These are phyloP conservation scores for Rhododendron kiyosumense DNA, from an alignment of 148 eudicot genomes.

Conservation along the genomic window DNA sequence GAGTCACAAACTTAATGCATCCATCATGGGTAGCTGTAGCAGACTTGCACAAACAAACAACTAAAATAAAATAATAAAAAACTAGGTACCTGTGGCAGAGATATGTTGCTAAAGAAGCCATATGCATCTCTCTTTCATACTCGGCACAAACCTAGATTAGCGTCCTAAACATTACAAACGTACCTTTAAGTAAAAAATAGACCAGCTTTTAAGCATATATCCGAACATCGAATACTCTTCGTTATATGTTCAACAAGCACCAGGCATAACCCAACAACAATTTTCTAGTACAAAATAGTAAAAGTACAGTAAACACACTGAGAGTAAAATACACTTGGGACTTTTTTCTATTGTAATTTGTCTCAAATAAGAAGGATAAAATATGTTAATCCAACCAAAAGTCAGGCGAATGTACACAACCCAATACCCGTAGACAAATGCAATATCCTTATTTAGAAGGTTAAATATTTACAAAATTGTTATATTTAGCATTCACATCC, in stretches of 20 bases:
- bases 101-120: neutral
- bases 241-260: neutral
- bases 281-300: neutral
- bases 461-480: neutral
- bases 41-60: neutral
- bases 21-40: neutral
- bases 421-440: neutral
- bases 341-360: neutral
- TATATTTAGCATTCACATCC: neutral
- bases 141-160: neutral
- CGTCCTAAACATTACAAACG: neutral
- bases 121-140: neutral
- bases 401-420: neutral
- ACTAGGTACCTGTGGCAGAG: conserved; percentile 1
- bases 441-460: neutral
- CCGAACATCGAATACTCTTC: neutral
- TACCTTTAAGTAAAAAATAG: neutral
- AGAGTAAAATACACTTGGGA: neutral
- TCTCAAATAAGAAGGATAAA: neutral
- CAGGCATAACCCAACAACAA: neutral
- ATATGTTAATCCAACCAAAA: neutral
- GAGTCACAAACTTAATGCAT: neutral
- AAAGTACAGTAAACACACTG: neutral
- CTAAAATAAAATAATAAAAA: neutral
- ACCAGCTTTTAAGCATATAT: neutral